Base-by-base conservation (phyloP, 768 basidiomycete genomes). In the Pleurotus djamor region DNA sequence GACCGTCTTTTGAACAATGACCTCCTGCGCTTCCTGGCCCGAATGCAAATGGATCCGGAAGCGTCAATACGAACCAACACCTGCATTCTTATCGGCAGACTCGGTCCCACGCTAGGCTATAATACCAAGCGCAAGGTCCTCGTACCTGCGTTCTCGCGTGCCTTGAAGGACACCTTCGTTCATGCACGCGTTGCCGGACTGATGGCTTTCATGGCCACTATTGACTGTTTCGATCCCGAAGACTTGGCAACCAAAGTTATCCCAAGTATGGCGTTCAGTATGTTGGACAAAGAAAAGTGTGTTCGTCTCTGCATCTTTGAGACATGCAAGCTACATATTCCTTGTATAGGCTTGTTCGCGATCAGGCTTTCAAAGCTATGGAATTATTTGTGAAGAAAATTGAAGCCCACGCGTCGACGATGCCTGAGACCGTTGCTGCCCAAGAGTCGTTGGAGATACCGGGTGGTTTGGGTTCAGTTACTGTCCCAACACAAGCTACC, bases 1-100 rank as follows among this genome's bases (percentile, higher is more conserved):
- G 95, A 97, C 63, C 89, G 96, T 2, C 84, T 98, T 41, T 80
- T 98, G 38, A 99, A 99, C 73, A 99, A 98, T 66, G 97, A 99
- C 61, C 85, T 99, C 16, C 83, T 99, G 9, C 89, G 96, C 2
- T 83, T 92, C 61, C 83, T 99, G 21, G 96, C 96, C 2, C 93
- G 92, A 67, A 89, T 92, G 74, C 97, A 99, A 74, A 86, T 82
- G 36, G 97, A 98, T 68, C 79, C 88, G 0, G 97, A 99, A 73
- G 85, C 96, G 3, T 96, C 95, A 4, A 98, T 98, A 65, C 84
- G 97, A 48, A 98, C 97, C 13, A 98, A 98, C 67, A 97, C 97
- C 0, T 96, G 94, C 67, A 98, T 99, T 64, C 84, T 98, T 3
- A 86, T 99, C 59, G 96, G 96, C 14, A 85, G 96, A 5, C 80